Conservation (phyloP, 805 yeast species). For the Hanseniaspora occidentalis region DNA sequence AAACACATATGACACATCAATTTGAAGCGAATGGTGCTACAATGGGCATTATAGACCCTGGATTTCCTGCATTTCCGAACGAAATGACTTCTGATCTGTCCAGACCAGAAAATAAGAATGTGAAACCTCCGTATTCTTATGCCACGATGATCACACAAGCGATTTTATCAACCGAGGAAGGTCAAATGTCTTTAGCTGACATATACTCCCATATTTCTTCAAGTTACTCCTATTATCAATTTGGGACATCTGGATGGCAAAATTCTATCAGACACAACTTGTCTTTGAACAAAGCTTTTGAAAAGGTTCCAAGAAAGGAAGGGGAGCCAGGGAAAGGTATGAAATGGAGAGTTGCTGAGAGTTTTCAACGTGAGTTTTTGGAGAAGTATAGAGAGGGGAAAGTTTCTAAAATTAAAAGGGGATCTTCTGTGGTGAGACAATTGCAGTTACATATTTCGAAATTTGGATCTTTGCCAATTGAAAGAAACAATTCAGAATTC, state of each 20-base stretch:
- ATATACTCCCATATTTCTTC: conserved; percentile 83
- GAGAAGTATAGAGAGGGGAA: conserved; percentile 69
- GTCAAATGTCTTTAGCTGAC: conserved; percentile 79
- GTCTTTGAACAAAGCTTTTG: conserved; percentile 92
- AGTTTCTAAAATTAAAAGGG: conserved; percentile 61
- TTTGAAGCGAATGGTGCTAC: neutral
- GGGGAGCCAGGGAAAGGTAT: conserved; percentile 98
- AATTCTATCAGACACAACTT: conserved; percentile 92
- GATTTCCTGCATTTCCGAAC: conserved; percentile 4
- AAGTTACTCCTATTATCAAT: conserved; percentile 85
- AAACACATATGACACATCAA: neutral
- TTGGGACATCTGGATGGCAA: conserved; percentile 95
- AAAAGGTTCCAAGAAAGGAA: conserved; percentile 89
- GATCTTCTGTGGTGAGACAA: conserved; percentile 71
- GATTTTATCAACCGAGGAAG: conserved; percentile 75
- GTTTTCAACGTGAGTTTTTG: conserved; percentile 73
- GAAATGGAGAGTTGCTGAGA: conserved; percentile 94
- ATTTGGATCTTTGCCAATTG: conserved; percentile 29
- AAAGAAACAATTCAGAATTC: conserved; percentile 22
- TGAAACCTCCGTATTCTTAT: conserved; percentile 93
- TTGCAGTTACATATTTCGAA: conserved; percentile 56
- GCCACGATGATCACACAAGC: conserved; percentile 99
- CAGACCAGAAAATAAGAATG: conserved; percentile 75
- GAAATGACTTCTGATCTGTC: conserved; percentile 41
- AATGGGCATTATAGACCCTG: conserved; percentile 7